Percentiles rank a stretch among this genome's conserved stretches.
phyloP scores from a whole-genome alignment of 176 grass and related monocot species.

The Rhynchospora pubera region DNA sequence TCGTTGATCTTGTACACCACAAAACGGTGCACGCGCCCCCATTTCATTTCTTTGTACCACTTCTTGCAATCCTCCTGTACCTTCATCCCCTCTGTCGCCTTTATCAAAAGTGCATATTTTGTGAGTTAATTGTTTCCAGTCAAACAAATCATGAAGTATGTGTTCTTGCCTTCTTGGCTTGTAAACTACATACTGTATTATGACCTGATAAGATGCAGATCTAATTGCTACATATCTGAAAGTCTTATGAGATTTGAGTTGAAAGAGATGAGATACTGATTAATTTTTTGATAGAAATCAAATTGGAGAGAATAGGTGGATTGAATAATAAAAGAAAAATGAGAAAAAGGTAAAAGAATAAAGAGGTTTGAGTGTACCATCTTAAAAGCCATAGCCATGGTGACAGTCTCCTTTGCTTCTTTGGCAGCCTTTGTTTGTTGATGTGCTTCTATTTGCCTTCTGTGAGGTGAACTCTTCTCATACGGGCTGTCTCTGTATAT shows the following conservation, averaged over 20 bases:
- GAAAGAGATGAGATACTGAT: neutral
- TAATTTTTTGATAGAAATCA: neutral
- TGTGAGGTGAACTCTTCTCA: constrained; percentile 2
- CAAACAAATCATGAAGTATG: neutral
- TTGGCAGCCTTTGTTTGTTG: constrained; percentile 18
- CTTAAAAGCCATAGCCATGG: constrained; percentile 99
- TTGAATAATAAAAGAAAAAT: neutral
- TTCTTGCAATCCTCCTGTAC: constrained; percentile 83
- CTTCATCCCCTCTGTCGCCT: constrained; percentile 88
- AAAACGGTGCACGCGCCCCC: constrained; percentile 78
- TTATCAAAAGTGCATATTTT: neutral
- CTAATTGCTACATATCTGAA: neutral
- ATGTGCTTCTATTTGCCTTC: neutral
- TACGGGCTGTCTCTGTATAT: constrained; percentile 7
- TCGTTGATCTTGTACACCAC: constrained; percentile 99
- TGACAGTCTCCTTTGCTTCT: constrained; percentile 6
- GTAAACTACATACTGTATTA: neutral
- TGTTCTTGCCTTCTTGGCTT: neutral
- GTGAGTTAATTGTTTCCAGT: neutral
- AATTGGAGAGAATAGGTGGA: neutral
- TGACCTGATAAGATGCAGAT: neutral
- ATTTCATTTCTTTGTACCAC: constrained; percentile 98
- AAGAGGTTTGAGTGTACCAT: constrained; percentile 43
- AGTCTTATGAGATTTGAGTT: neutral
- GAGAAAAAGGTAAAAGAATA: neutral